These are phyloP conservation scores for Hypoxylon sp. DNA, from an alignment of 2,329 filamentous ascomycete genomes.

Conservation along the genomic window DNA sequence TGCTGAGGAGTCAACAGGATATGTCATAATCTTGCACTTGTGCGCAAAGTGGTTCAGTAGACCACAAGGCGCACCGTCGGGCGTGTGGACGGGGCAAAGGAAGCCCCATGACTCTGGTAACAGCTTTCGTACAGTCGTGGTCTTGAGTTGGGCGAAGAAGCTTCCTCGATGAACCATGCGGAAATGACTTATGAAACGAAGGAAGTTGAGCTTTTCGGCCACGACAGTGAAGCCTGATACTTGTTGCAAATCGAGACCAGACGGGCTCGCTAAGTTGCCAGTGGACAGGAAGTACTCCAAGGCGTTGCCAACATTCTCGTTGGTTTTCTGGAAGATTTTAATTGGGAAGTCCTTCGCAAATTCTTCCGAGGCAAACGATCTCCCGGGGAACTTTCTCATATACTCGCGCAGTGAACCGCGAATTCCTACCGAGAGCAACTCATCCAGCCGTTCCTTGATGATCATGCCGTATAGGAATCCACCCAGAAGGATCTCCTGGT, in stretches of 20 bases:
- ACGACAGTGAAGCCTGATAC: constrained; percentile 95
- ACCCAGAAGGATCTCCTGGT: constrained; percentile 92
- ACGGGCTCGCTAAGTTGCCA: constrained; percentile 89
- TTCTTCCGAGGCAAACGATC: constrained; percentile 77
- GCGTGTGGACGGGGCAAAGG: constrained; percentile 95
- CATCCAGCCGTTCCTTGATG: constrained; percentile 91
- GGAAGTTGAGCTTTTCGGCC: constrained; percentile 98
- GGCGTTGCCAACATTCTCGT: constrained; percentile 85
- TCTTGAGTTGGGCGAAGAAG: constrained; percentile 98
- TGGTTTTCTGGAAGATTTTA: constrained; percentile 80
- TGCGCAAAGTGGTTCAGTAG: constrained; percentile 94
- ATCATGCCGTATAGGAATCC: constrained; percentile 96
- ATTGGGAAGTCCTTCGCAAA: constrained; percentile 82
- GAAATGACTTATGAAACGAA: constrained; percentile 98
- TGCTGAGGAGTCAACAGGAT: constrained; percentile 74
- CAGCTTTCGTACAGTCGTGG: constrained; percentile 93
- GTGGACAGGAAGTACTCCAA: constrained; percentile 97
- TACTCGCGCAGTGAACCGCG: constrained; percentile 64
- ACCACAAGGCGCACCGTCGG: constrained; percentile 94
- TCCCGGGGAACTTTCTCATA: constrained; percentile 62
- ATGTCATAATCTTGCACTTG: constrained; percentile 89
- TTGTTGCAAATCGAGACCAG: constrained; percentile 93
- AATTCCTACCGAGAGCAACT: constrained; percentile 72
- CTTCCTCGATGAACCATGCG: constrained; percentile 98
- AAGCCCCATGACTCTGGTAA: constrained; percentile 98